Percentiles rank a stretch among this genome's conserved stretches.
These are phyloP conservation scores for Camellia oleifera DNA, from an alignment of 179 eudicot species.

Conservation along the genomic window DNA sequence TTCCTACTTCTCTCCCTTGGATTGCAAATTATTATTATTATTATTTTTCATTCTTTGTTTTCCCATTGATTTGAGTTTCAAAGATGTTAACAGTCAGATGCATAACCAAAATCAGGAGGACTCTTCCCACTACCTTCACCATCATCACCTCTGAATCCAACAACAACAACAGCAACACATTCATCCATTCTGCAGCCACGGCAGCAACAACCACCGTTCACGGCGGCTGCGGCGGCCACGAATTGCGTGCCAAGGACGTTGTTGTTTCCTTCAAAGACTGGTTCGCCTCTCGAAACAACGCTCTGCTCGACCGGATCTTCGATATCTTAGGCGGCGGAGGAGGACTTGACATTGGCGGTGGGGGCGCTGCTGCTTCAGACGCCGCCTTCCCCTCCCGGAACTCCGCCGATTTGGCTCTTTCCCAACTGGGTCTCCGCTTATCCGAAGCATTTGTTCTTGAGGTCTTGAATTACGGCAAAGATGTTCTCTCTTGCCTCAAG, in stretches of 20 bases:
- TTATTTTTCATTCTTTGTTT: too few species aligned
- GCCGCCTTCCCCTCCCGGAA: not conserved
- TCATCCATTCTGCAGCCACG: not conserved
- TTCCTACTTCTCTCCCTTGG: too few species aligned
- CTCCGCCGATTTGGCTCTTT: constrained; percentile 31
- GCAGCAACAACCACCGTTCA: not conserved
- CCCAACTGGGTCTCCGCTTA: constrained; percentile 36
- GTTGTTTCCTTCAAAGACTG: constrained; percentile 49
- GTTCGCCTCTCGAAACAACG: constrained; percentile 48
- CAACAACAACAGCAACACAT: constrained; percentile 9
- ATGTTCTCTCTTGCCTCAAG: constrained; percentile 59
- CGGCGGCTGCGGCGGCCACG: not conserved
- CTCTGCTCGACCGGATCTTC: constrained; percentile 49
- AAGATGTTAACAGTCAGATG: constrained; percentile 31
- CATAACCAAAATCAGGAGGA: constrained; percentile 31
- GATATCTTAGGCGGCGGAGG: constrained; percentile 31
- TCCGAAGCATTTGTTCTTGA: constrained; percentile 47
- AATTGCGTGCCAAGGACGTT: constrained; percentile 22
- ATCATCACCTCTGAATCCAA: not conserved
- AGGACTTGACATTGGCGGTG: not conserved
- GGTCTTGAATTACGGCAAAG: constrained; percentile 45
- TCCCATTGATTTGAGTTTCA: too few species aligned
- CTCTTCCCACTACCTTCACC: constrained; percentile 13
- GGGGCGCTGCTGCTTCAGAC: not conserved
- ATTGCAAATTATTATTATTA: too few species aligned